Evolutionary conservation across 83 land plant species (phyloP).

Genomic region (Picea mariana): DNA sequence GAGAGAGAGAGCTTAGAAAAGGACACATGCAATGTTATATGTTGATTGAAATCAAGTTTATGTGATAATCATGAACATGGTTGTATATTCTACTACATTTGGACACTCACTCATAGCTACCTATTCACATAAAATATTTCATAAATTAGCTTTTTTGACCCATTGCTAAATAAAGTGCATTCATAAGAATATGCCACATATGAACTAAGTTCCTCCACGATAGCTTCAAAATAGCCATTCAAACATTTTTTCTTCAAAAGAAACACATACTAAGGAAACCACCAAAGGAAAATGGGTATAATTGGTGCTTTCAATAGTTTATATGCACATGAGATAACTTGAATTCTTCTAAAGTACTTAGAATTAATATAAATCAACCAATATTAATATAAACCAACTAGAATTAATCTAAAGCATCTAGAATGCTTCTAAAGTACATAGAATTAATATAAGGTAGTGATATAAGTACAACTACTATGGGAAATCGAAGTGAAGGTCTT

Average conservation of each 20-base stretch:
- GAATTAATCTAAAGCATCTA: too few relatives aligned
- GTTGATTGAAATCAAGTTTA: slow-evolving; percentile 81
- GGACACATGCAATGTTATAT: slow-evolving; percentile 37
- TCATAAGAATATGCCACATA: background rate
- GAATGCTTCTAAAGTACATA: too few relatives aligned
- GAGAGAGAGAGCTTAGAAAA: background rate
- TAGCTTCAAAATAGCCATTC: background rate
- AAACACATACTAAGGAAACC: slow-evolving; percentile 11
- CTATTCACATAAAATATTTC: slow-evolving; percentile 26
- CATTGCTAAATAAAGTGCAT: background rate
- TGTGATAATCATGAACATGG: slow-evolving; percentile 86
- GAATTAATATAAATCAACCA: background rate
- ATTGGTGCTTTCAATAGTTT: background rate
- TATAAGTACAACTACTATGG: too few relatives aligned
- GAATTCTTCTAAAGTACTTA: background rate
- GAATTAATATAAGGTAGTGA: too few relatives aligned
- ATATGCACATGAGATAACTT: background rate
- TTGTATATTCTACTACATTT: slow-evolving; percentile 76
- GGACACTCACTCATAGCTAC: too few relatives aligned
- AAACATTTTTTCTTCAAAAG: background rate
- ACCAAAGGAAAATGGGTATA: slow-evolving; percentile 3
- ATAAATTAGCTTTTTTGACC: background rate
- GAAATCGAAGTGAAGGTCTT: too few relatives aligned
- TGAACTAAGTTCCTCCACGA: background rate
- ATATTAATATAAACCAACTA: too few relatives aligned